Evolutionary conservation across 768 basidiomycete genomes (phyloP).

Genomic region (Nidularia sp.): DNA sequence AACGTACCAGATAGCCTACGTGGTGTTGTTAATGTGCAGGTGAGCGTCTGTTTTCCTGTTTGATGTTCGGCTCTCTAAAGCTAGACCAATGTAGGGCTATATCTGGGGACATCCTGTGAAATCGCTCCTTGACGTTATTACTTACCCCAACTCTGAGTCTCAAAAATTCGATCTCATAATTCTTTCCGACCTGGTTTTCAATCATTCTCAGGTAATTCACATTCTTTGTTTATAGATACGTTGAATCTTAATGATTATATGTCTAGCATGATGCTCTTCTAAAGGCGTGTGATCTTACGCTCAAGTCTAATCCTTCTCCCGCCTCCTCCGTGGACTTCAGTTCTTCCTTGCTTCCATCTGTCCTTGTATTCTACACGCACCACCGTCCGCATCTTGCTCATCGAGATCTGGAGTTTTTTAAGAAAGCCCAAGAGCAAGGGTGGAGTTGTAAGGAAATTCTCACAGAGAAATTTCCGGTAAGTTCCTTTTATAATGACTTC

Average conservation of each 20-base stretch:
- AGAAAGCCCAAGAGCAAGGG: conserved; percentile 51
- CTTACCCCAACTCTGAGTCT: conserved; percentile 3
- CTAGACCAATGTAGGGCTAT: conserved; percentile 54
- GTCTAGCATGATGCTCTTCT: conserved; percentile 78
- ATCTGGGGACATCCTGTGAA: conserved; percentile 69
- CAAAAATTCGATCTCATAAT: conserved; percentile 73
- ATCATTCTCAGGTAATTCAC: conserved; percentile 79
- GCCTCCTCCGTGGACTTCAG: no score
- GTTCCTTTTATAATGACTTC: conserved; percentile 12
- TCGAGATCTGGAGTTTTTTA: conserved; percentile 81
- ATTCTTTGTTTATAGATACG: background rate
- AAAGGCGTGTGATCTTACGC: conserved; percentile 56
- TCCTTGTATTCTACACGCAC: conserved; percentile 87
- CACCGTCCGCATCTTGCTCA: conserved; percentile 83
- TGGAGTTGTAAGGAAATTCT: conserved; percentile 76
- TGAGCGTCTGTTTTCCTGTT: conserved; percentile 3
- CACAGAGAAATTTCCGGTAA: conserved; percentile 57
- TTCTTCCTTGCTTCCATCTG: conserved; percentile 13
- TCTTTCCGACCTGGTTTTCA: conserved; percentile 91
- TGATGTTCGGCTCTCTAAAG: background rate
- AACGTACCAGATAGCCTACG: conserved; percentile 45
- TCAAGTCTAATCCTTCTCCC: conserved; percentile 10
- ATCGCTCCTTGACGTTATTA: conserved; percentile 33
- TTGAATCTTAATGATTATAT: background rate
- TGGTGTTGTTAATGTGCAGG: conserved; percentile 26